Conservation (phyloP, 257 asterid genomes). For the Gynochthodes officinalis region DNA sequence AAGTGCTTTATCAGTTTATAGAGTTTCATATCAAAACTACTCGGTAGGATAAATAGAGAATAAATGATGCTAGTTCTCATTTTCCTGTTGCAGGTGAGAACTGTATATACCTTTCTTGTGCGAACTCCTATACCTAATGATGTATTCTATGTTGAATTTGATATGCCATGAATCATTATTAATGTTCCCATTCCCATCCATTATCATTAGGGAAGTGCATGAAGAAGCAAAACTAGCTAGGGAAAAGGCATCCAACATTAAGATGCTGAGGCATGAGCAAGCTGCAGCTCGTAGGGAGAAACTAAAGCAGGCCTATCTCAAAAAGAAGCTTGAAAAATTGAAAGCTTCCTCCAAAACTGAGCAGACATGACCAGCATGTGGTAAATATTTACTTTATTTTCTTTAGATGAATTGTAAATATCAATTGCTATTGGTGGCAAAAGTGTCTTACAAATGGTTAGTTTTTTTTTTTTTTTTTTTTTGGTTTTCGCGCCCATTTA, state of each 20-base stretch:
- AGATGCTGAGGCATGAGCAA: conserved; percentile 82
- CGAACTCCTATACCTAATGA: neutral
- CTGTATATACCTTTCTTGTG: neutral
- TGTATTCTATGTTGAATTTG: neutral
- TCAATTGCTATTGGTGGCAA: neutral
- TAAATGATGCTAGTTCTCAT: neutral
- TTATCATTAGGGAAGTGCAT: conserved; percentile 79
- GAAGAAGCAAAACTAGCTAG: conserved; percentile 91
- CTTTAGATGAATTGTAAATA: neutral
- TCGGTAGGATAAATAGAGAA: neutral
- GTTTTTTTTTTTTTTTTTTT: neutral
- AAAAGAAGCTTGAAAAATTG: conserved; percentile 80
- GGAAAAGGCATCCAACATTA: conserved; percentile 80
- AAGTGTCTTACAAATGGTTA: neutral
- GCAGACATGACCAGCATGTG: conserved; percentile 39
- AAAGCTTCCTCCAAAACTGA: conserved; percentile 72
- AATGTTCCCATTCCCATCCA: neutral
- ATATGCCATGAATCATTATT: neutral
- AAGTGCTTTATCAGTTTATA: neutral
- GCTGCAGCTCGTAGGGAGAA: conserved; percentile 80
- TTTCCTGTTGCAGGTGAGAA: neutral
- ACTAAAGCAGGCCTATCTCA: conserved; percentile 84
- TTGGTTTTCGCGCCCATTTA: too few relatives aligned
- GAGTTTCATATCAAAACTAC: neutral
- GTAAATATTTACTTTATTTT: neutral